Evolutionary conservation across 495 filamentous ascomycete species (phyloP).

Genomic region (Aspergillus asperescens): DNA sequence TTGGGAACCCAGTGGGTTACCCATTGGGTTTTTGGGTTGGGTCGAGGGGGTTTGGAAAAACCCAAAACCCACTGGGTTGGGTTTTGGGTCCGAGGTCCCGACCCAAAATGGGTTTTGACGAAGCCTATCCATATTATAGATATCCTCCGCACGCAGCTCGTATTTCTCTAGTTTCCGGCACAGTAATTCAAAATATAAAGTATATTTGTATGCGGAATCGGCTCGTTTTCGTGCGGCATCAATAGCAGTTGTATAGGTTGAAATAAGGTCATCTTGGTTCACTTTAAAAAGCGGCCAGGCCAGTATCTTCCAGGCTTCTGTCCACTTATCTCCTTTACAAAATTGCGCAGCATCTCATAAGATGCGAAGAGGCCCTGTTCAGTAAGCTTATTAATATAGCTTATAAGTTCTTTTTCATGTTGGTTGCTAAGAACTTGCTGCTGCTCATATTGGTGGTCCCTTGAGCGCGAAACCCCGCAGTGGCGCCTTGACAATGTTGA

Average conservation of each 20-base stretch:
- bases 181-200: too few species aligned
- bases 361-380: background rate
- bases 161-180: too few species aligned
- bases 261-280: background rate
- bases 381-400: background rate
- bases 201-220: background rate
- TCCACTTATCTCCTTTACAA: too few species aligned
- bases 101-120: background rate
- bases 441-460: too few species aligned
- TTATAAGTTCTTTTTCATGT: background rate
- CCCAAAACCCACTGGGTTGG: background rate
- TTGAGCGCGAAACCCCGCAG: too few species aligned
- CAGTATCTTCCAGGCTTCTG: too few species aligned
- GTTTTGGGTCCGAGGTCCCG: too few species aligned
- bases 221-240: background rate
- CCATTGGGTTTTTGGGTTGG: too few species aligned
- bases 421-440: too few species aligned
- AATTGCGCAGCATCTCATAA: too few species aligned
- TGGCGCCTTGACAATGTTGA: background rate
- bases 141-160: background rate
- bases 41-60: constrained; percentile 4
- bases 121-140: background rate
- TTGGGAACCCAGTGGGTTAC: too few species aligned
- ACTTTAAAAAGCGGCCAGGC: too few species aligned
- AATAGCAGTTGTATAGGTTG: background rate